Conservation (phyloP, 1,139 yeast genomes). For the Candida anutae region DNA sequence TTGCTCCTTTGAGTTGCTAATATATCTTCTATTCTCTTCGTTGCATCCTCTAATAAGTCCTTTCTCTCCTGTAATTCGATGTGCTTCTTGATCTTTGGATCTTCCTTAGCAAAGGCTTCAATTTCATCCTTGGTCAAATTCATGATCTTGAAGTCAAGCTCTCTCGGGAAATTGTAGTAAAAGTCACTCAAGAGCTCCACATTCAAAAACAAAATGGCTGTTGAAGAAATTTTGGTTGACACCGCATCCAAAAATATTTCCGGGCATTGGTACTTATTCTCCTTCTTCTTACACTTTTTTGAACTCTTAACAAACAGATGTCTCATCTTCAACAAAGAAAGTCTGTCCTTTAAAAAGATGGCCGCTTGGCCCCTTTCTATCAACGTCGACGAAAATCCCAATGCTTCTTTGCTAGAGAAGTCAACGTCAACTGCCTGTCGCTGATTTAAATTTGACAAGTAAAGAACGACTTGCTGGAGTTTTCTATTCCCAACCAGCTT, state of each 20-base stretch:
- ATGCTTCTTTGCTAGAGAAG: conserved; percentile 48
- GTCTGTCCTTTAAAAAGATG: conserved; percentile 68
- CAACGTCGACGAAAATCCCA: conserved; percentile 69
- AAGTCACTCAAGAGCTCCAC: conserved; percentile 92
- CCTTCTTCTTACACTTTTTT: conserved; percentile 64
- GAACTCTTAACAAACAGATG: conserved; percentile 68
- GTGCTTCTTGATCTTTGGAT: conserved; percentile 82
- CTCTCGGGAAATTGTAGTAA: conserved; percentile 93
- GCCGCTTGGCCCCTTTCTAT: conserved; percentile 79
- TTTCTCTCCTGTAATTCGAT: conserved; percentile 91
- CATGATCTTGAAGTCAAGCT: conserved; percentile 70
- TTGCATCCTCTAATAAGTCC: conserved; percentile 76
- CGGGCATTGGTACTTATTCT: conserved; percentile 86
- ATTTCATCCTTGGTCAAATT: conserved; percentile 66
- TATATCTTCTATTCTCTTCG: conserved; percentile 81
- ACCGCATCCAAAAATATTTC: conserved; percentile 91
- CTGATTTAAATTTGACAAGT: conserved; percentile 45
- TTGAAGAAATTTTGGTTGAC: conserved; percentile 81
- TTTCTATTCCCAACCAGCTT: conserved; percentile 76
- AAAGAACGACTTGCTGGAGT: conserved; percentile 73
- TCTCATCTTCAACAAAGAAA: conserved; percentile 66
- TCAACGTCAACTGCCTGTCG: conserved; percentile 39
- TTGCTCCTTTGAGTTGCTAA: conserved; percentile 59
- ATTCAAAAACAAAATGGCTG: conserved; percentile 86
- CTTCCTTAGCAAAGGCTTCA: conserved; percentile 89